Conservation (phyloP, 495 filamentous ascomycete species). For the Penicillium crystallinum region DNA sequence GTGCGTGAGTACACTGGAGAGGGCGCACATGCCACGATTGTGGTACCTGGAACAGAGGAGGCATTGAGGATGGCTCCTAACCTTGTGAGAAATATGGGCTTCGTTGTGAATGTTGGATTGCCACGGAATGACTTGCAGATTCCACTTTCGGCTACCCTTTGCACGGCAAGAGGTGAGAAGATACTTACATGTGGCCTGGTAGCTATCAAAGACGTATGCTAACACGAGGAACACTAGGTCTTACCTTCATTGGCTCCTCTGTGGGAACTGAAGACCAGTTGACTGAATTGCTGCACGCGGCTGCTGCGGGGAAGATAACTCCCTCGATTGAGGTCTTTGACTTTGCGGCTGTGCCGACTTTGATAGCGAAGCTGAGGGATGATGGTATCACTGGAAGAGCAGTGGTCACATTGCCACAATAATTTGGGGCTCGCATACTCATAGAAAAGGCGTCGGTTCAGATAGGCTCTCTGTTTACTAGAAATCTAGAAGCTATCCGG, state of each 20-base stretch:
- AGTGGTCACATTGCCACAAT: slow-evolving; percentile 20
- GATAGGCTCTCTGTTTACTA: too few relatives aligned
- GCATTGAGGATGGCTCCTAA: slow-evolving; percentile 22
- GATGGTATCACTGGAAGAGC: slow-evolving; percentile 22
- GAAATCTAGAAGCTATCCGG: too few relatives aligned
- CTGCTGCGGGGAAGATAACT: slow-evolving; percentile 15
- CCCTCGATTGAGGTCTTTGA: slow-evolving; percentile 22
- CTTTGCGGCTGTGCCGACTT: slow-evolving; percentile 14
- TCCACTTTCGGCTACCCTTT: slow-evolving; percentile 24
- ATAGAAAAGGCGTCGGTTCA: too few relatives aligned
- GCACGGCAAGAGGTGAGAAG: slow-evolving; percentile 25
- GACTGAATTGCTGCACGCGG: slow-evolving; percentile 18
- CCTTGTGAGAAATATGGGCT: slow-evolving; percentile 27
- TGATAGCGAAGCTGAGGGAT: slow-evolving; percentile 14
- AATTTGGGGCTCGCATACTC: too few relatives aligned
- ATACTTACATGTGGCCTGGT: not conserved
- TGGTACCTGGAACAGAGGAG: slow-evolving; percentile 23
- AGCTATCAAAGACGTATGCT: not conserved
- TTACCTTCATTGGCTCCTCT: slow-evolving; percentile 26
- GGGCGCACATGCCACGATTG: slow-evolving; percentile 29
- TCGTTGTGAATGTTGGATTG: slow-evolving; percentile 26
- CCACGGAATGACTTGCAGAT: slow-evolving; percentile 25
- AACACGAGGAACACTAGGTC: slow-evolving; percentile 8
- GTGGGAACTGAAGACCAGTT: slow-evolving; percentile 28
- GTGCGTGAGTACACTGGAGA: slow-evolving; percentile 27